phyloP scores from a whole-genome alignment of 2,329 filamentous ascomycete genomes.

The Fusarium pseudograminearum region DNA sequence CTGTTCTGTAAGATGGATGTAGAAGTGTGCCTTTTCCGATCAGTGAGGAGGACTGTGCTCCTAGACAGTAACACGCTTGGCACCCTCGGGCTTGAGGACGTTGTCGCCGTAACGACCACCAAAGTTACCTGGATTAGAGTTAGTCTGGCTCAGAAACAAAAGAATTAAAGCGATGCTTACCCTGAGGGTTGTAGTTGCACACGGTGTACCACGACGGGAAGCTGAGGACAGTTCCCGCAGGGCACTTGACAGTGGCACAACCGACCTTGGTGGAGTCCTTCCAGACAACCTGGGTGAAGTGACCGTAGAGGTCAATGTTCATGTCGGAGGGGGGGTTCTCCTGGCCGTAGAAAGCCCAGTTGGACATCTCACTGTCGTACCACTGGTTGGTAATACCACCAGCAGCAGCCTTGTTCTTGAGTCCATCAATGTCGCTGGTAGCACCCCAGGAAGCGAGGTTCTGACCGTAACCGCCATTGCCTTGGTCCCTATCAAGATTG shows the following conservation, averaged over 20 bases:
- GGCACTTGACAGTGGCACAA: conserved; percentile 78
- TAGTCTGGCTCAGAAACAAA: background rate
- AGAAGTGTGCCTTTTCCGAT: conserved; percentile 29
- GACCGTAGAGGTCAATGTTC: conserved; percentile 74
- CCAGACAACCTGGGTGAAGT: conserved; percentile 61
- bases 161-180: conserved; percentile 61
- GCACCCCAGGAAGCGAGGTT: conserved; percentile 81
- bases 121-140: conserved; percentile 60
- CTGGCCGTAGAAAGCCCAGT: conserved; percentile 70
- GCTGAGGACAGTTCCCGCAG: conserved; percentile 59
- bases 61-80: conserved; percentile 46
- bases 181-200: conserved; percentile 85
- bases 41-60: conserved; percentile 7
- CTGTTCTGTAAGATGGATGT: conserved; percentile 17
- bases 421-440: conserved; percentile 52
- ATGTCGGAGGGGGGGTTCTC: conserved; percentile 67
- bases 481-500: conserved; percentile 60
- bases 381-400: conserved; percentile 82
- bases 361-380: conserved; percentile 83
- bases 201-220: conserved; percentile 80
- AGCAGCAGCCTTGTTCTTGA: conserved; percentile 67
- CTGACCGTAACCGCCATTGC: conserved; percentile 81
- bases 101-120: conserved; percentile 64
- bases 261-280: conserved; percentile 54
- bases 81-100: conserved; percentile 57